Base-by-base conservation (phyloP, 192 early-diverging fungal species). In the Coemansia sp. region DNA sequence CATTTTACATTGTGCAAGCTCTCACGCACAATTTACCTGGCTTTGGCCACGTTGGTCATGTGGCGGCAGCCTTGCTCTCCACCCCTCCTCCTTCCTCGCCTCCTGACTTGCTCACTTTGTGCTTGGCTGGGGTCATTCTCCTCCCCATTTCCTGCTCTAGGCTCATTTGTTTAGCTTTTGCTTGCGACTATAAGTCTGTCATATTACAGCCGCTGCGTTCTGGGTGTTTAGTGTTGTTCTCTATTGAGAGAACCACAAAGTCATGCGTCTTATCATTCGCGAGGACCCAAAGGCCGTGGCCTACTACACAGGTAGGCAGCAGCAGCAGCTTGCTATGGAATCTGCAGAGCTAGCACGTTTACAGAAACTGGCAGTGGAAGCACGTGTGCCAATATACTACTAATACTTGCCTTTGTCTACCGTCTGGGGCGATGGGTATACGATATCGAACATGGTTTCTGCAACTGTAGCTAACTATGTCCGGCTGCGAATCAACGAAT, bases 401-500 rank as follows among this genome's bases (percentile, higher is more conserved):
- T 44, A 44, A 44, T 16, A 16, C 9, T 14, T 14, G 38, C 12
- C 2, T 16, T 16, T 44, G 12, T 44, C 2, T 44, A 14, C 16
- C 38, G 38, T 44, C 38, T 16, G 38, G 38, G 12, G 14, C 3
- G 38, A 16, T 14, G 38, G 7, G 38, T 44, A 44, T 44, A 14
- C 38, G 14, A 44, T 14, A 44, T 18, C n/a, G 8, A 16, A 22
- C 18, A 30, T 57, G 16, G 32, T 14, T 21, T 22, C 30, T 12
- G 30, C 32, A 57, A 19, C 19, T 57, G 78, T 80, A 85, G 89
- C 92, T 56, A 84, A 88, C 75, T 93, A 93, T 70, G 77, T 93
- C 64, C 86, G 85, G 49, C 82, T 87, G 70, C 84, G 92, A 65
- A 91, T 93, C 54, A 83, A 87, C 66, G 85, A 88, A 60, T 93